Conservation (phyloP, 73 alveolate genomes). For the Uronychia setigera region DNA sequence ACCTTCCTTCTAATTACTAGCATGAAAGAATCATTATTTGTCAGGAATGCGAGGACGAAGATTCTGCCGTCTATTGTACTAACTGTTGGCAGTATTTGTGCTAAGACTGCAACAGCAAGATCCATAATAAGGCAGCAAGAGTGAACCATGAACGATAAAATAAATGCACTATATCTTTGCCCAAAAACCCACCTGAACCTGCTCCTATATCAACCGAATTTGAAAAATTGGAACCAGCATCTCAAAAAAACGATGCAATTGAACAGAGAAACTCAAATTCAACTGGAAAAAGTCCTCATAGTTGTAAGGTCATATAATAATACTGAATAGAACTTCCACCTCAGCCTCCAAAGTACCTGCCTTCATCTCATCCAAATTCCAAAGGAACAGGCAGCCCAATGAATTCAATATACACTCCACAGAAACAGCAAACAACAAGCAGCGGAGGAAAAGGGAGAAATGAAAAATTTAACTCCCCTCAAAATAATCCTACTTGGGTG, state of each 20-base stretch:
- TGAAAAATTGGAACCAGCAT: conserved; percentile 18
- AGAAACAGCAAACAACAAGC: background rate
- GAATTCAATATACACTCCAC: background rate
- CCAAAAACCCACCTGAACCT: background rate
- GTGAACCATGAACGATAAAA: conserved; percentile 43
- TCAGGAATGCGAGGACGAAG: conserved; percentile 76
- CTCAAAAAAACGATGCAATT: background rate
- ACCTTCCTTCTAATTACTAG: background rate
- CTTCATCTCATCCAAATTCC: background rate
- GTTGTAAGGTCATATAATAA: background rate
- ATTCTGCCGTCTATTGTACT: conserved; percentile 57
- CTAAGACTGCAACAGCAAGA: conserved; percentile 51
- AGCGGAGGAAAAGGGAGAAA: background rate
- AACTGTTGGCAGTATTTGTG: conserved; percentile 74
- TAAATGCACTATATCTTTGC: background rate
- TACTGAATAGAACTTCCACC: background rate
- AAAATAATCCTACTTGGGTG: background rate
- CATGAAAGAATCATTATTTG: conserved; percentile 20
- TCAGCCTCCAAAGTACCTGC: background rate
- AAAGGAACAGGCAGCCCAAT: background rate
- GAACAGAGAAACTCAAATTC: background rate
- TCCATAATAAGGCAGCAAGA: conserved; percentile 82
- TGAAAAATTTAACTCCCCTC: background rate
- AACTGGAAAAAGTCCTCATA: background rate
- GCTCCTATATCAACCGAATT: background rate